These are phyloP conservation scores for Aegilops bicornis DNA, from an alignment of 176 grass and related monocot genomes.

Conservation along the genomic window DNA sequence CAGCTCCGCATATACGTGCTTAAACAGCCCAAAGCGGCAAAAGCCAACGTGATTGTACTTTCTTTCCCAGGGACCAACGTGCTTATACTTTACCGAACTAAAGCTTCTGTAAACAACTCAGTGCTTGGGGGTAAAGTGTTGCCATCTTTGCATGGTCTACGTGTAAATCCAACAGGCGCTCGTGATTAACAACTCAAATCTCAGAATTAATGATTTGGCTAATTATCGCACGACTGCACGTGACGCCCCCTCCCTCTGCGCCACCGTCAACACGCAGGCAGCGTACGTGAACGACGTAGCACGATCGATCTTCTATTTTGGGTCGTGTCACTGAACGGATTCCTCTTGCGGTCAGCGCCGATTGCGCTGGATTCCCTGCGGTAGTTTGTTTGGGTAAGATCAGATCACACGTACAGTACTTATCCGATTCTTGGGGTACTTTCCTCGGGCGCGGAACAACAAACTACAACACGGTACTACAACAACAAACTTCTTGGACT, in stretches of 20 bases:
- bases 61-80: background rate
- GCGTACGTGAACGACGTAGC: background rate
- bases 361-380: background rate
- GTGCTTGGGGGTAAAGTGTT: background rate
- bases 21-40: background rate
- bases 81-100: background rate
- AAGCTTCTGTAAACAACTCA: background rate
- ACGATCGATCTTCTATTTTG: background rate
- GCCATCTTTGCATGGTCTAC: background rate
- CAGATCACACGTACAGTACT: too few relatives aligned
- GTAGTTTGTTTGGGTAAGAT: background rate
- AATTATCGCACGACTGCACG: background rate
- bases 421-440: background rate
- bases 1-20: background rate
- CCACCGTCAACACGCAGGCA: background rate
- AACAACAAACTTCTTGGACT: background rate
- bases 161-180: slow-evolving; percentile 24
- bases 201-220: background rate
- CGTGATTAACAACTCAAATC: slow-evolving; percentile 3
- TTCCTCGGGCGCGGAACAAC: background rate
- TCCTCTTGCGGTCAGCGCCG: background rate
- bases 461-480: too few relatives aligned
- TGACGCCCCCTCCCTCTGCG: background rate
- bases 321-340: background rate
- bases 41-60: background rate